These are phyloP conservation scores for Tuber borchii DNA, from an alignment of 495 filamentous ascomycete genomes.

Conservation along the genomic window DNA sequence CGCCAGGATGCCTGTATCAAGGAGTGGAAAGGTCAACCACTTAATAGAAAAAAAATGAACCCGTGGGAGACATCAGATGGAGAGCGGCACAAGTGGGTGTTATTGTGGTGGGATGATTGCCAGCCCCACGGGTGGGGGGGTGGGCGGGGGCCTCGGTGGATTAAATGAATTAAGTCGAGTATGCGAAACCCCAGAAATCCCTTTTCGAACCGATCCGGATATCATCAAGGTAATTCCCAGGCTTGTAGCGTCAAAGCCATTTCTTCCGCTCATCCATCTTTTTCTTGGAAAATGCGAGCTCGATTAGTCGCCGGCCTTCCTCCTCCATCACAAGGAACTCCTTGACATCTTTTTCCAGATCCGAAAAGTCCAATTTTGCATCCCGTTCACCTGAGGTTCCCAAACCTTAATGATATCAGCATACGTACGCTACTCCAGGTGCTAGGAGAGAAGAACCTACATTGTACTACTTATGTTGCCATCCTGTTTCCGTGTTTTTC, in stretches of 20 bases:
- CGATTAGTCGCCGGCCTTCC: constrained; percentile 72
- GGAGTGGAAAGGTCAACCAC: too few species aligned
- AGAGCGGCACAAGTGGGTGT: too few species aligned
- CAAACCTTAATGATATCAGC: constrained; percentile 55
- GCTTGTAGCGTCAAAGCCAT: constrained; percentile 87
- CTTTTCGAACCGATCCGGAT: too few species aligned
- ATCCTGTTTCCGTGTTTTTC: constrained; percentile 55
- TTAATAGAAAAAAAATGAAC: too few species aligned
- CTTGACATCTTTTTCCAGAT: constrained; percentile 88
- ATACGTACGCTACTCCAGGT: not conserved
- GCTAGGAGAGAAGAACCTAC: constrained; percentile 6
- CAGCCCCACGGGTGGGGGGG: too few species aligned
- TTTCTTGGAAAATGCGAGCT: constrained; percentile 96
- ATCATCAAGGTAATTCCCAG: constrained; percentile 89
- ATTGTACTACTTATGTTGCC: constrained; percentile 99
- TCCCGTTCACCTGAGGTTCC: constrained; percentile 83
- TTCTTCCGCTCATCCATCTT: constrained; percentile 96
- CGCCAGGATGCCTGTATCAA: too few species aligned
- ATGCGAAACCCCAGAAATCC: too few species aligned
- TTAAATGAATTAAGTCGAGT: too few species aligned
- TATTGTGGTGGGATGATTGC: too few species aligned
- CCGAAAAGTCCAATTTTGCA: constrained; percentile 87
- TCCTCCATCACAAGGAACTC: constrained; percentile 80
- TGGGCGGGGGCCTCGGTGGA: too few species aligned
- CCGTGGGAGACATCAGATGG: too few species aligned